Conservation (phyloP, 2,329 filamentous ascomycete species). For the Pseudogymnoascus sp. region DNA sequence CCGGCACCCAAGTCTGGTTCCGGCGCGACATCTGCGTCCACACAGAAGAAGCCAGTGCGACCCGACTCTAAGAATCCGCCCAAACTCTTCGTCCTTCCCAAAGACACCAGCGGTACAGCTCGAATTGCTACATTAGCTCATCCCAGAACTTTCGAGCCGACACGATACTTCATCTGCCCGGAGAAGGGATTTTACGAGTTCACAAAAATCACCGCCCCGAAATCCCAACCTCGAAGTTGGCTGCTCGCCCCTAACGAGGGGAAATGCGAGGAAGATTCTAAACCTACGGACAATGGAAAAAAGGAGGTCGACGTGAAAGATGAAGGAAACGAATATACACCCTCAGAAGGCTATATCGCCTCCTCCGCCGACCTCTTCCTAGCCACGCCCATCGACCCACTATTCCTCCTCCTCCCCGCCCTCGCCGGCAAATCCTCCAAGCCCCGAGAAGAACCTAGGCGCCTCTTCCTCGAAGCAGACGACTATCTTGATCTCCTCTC, state of each 20-base stretch:
- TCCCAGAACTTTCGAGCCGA: constrained; percentile 45
- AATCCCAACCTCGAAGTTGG: constrained; percentile 52
- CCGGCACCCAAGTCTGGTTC: constrained; percentile 16
- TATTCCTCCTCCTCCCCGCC: constrained; percentile 75
- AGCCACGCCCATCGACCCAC: constrained; percentile 72
- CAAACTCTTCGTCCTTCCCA: constrained; percentile 53
- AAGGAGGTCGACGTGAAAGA: constrained; percentile 18
- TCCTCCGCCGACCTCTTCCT: constrained; percentile 69
- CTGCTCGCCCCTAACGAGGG: constrained; percentile 34
- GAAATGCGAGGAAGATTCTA: constrained; percentile 13
- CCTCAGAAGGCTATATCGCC: constrained; percentile 44
- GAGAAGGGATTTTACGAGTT: constrained; percentile 58
- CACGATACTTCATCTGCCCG: constrained; percentile 55
- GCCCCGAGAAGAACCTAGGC: constrained; percentile 41
- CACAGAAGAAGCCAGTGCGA: constrained; percentile 25
- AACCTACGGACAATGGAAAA: constrained; percentile 11
- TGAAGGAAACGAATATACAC: constrained; percentile 11
- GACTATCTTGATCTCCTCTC: constrained; percentile 62
- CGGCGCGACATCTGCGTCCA: constrained; percentile 20
- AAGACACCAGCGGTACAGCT: constrained; percentile 42
- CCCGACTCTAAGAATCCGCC: constrained; percentile 35
- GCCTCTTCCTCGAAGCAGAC: constrained; percentile 59
- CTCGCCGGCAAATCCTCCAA: constrained; percentile 42
- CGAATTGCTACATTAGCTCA: constrained; percentile 53
- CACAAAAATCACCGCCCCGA: constrained; percentile 46